phyloP scores from a whole-genome alignment of 1,284 basidiomycete species.

The Bothia castanella region DNA sequence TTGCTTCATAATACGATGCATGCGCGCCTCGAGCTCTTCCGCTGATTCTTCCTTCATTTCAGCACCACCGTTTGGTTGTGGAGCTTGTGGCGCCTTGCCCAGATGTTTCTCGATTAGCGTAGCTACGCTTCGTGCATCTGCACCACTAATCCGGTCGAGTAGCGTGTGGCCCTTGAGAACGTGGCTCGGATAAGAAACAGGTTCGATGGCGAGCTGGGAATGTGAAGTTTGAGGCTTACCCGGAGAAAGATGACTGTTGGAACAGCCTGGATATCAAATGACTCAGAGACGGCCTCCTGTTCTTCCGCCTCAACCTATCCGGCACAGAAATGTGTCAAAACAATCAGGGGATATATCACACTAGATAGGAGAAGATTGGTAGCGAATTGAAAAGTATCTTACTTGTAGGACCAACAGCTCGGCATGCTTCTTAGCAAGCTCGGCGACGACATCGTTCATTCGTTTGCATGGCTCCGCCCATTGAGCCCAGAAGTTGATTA shows the following conservation, averaged over 20 bases:
- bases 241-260: slow-evolving; percentile 84
- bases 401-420: slow-evolving; percentile 74
- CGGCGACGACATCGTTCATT: slow-evolving; percentile 76
- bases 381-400: slow-evolving; percentile 18
- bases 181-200: slow-evolving; percentile 1
- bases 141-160: slow-evolving; percentile 78
- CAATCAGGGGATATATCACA: neutral
- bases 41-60: slow-evolving; percentile 48
- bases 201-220: neutral
- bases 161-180: slow-evolving; percentile 80
- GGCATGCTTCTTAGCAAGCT: slow-evolving; percentile 71
- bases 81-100: slow-evolving; percentile 23
- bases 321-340: neutral
- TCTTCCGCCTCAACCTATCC: slow-evolving; percentile 85
- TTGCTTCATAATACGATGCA: slow-evolving; percentile 67
- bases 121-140: slow-evolving; percentile 72
- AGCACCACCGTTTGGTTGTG: slow-evolving; percentile 37
- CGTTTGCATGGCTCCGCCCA: slow-evolving; percentile 88
- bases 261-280: slow-evolving; percentile 90
- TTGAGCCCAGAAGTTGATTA: slow-evolving; percentile 90
- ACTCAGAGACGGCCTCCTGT: slow-evolving; percentile 87
- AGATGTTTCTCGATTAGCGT: slow-evolving; percentile 59
- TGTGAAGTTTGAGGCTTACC: slow-evolving; percentile 41
- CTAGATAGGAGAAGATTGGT: too few species aligned
- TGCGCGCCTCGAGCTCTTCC: slow-evolving; percentile 64